Conservation (phyloP, 1,284 basidiomycete genomes). For the Moesziomyces antarcticus region DNA sequence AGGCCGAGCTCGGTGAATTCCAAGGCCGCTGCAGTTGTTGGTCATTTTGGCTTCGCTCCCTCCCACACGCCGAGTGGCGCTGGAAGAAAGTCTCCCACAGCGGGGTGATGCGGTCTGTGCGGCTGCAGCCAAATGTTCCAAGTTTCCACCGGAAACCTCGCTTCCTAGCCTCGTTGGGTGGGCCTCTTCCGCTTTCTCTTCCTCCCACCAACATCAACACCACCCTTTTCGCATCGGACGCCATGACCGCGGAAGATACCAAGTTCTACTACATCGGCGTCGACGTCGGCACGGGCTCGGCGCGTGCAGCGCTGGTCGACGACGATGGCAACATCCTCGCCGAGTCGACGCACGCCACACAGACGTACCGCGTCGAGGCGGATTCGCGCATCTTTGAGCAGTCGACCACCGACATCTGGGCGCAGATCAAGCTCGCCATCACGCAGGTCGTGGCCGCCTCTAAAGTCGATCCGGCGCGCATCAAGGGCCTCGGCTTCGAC, state of each 20-base stretch:
- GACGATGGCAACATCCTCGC: slow-evolving; percentile 81
- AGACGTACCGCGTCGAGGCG: slow-evolving; percentile 82
- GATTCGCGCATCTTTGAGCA: slow-evolving; percentile 97
- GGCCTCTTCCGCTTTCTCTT: background rate
- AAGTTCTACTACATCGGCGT: slow-evolving; percentile 72
- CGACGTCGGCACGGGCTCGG: slow-evolving; percentile 88
- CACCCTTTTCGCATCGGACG: background rate
- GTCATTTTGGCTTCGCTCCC: background rate
- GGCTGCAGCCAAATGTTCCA: background rate
- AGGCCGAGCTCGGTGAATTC: slow-evolving; percentile 26
- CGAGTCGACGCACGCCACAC: slow-evolving; percentile 80
- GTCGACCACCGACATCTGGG: slow-evolving; percentile 79
- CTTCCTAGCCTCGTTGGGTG: background rate
- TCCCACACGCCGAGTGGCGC: background rate
- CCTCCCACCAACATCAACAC: background rate
- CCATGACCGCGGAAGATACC: slow-evolving; percentile 18
- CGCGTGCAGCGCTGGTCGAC: slow-evolving; percentile 84
- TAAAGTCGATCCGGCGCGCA: slow-evolving; percentile 74
- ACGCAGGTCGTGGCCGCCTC: slow-evolving; percentile 77
- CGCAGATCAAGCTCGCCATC: slow-evolving; percentile 78
- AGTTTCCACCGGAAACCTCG: slow-evolving; percentile 20
- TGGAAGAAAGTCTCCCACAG: background rate
- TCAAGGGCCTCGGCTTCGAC: slow-evolving; percentile 94
- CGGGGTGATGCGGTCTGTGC: slow-evolving; percentile 17
- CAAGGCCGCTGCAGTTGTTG: background rate